Base-by-base conservation (phyloP, 2,329 filamentous ascomycete species). In the Penicillium sp. region DNA sequence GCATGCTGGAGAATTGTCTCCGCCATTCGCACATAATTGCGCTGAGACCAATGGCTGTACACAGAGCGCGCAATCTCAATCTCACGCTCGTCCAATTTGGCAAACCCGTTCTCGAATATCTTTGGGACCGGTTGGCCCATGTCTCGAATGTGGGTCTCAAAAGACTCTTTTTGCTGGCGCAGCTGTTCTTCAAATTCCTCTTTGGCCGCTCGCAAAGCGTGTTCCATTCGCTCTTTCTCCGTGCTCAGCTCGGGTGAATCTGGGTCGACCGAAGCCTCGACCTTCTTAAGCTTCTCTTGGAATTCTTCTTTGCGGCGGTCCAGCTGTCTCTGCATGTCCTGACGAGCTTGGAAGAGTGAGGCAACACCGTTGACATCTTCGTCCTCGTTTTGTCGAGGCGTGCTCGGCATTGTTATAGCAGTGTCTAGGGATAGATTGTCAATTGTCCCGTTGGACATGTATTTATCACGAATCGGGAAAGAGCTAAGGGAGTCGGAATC, bases 351-450 rank as follows among this genome's bases (percentile, higher is more conserved):
- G 57, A 85, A 86, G 59, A 96, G 77, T 57, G 83, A 84, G 24
- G 93, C 88, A 18, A 73, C 71, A 7, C 68, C 71, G 50, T 71
- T 70, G 3, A 67, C 63, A 45, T 93, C 91, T n/a, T 79, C 76
- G 0, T 86, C 84, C 52, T 92, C 91, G 22, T 83, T 84, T 56
- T 89, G 86, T 57, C 69, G 71, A 36, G 94, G 94, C 0, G 93
- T 97, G 0, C 92, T 95, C 2, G 94, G 94, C 82, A 97, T 92
- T 0, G 94, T 99, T 47, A 99, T 81, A 11, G 88, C 89, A 1
- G 94, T 99, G 70, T 99, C 94, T 14, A 99, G 81, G 2, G 93
- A 97, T 67, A 97, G 94, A 70, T 96, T 97, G 75, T 99, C 94
- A 49, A 97, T 82, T 0, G 93, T 97, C 2, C 93, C 93, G 52